Percentiles rank a stretch among this genome's conserved stretches.
Evolutionary conservation across 805 yeast genomes (phyloP).

Genomic region (Kregervanrija fluxuum): DNA sequence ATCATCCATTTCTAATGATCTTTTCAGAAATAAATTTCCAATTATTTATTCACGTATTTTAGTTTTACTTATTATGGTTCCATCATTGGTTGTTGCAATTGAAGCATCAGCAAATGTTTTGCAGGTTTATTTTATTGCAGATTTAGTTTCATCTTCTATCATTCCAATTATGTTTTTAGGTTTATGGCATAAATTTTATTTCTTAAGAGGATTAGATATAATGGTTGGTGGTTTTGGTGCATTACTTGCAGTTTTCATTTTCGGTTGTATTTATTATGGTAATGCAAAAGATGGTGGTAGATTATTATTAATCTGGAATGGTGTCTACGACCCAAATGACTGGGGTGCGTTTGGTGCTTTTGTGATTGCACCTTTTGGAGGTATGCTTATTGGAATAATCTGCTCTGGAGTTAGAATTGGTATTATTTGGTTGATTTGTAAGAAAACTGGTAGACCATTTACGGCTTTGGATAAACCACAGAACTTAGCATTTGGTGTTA

Average conservation of each 20-base stretch:
- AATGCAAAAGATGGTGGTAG: constrained; percentile 71
- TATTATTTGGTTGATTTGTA: constrained; percentile 26
- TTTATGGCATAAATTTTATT: constrained; percentile 58
- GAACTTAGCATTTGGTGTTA: constrained; percentile 11
- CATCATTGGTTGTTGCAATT: constrained; percentile 77
- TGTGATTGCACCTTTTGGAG: constrained; percentile 83
- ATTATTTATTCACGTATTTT: constrained; percentile 59
- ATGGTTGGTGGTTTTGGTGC: constrained; percentile 83
- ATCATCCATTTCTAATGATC: constrained; percentile 82
- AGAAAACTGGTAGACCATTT: constrained; percentile 32
- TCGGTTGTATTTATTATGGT: constrained; percentile 74
- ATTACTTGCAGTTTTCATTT: constrained; percentile 68
- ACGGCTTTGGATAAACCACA: constrained; percentile 37
- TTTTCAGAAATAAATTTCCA: constrained; percentile 74
- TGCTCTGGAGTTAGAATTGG: constrained; percentile 44
- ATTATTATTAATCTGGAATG: constrained; percentile 68
- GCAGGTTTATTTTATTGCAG: constrained; percentile 86
- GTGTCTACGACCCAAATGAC: constrained; percentile 67
- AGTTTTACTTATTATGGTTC: constrained; percentile 76
- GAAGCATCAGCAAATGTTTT: constrained; percentile 76
- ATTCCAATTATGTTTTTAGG: constrained; percentile 83
- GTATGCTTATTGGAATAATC: constrained; percentile 49
- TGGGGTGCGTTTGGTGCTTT: constrained; percentile 97
- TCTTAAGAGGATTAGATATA: constrained; percentile 71
- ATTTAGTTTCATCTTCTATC: constrained; percentile 77